Evolutionary conservation across 768 basidiomycete species (phyloP).

Genomic region (Thelephora aurantiotincta): DNA sequence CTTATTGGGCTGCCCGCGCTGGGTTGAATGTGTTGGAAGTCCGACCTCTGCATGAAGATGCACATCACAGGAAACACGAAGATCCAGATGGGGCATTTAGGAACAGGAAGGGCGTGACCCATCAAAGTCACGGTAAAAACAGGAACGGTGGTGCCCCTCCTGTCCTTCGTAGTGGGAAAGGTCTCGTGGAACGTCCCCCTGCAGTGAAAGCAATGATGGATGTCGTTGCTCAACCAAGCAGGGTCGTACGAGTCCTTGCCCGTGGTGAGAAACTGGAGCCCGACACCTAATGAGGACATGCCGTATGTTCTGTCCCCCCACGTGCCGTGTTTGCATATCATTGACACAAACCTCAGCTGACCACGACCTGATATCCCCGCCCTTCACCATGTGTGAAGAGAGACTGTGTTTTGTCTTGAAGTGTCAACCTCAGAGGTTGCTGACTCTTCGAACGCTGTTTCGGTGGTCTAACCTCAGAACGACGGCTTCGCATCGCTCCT

Average conservation of each 20-base stretch:
- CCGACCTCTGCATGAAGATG: constrained; percentile 19
- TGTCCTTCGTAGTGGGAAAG: constrained; percentile 9
- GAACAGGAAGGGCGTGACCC: not conserved
- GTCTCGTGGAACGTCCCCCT: constrained; percentile 63
- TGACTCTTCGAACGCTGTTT: no score
- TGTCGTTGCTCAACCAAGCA: constrained; percentile 55
- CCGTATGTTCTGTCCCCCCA: constrained; percentile 6
- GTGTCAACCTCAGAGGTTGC: no score
- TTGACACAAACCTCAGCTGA: no score
- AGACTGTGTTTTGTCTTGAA: no score
- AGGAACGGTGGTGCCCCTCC: constrained; percentile 4
- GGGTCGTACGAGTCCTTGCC: constrained; percentile 66
- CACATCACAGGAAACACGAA: not conserved
- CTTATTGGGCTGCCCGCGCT: constrained; percentile 54
- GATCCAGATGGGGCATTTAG: constrained; percentile 13
- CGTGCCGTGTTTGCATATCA: constrained; percentile 5
- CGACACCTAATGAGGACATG: not conserved
- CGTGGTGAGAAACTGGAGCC: constrained; percentile 76
- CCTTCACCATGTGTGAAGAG: no score
- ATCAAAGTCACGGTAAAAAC: not conserved
- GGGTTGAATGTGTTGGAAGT: constrained; percentile 44
- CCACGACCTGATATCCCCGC: no score
- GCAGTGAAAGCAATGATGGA: constrained; percentile 79
- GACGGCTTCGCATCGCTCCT: no score
- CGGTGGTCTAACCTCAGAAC: no score